Conservation (phyloP, 768 basidiomycete genomes). For the Jaapia argillacea region DNA sequence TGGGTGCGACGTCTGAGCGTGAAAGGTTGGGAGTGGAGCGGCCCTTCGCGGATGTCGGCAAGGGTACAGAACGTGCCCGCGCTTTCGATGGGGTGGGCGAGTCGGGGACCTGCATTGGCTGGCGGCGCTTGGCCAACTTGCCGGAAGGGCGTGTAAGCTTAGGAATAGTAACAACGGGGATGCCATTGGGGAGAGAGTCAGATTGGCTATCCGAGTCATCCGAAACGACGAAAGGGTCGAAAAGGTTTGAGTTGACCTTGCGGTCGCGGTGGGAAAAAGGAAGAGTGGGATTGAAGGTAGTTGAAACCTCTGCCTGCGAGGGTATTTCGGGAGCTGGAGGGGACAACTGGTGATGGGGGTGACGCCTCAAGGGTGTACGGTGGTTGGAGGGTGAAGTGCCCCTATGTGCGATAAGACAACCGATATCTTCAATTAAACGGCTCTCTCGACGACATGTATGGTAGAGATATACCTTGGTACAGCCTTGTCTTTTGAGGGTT, state of each 20-base stretch:
- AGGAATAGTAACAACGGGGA: constrained; percentile 27
- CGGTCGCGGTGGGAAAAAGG: constrained; percentile 16
- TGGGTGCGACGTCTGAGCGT: constrained; percentile 36
- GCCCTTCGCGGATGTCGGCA: constrained; percentile 25
- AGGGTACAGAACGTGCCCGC: constrained; percentile 24
- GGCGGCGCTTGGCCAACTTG: constrained; percentile 51
- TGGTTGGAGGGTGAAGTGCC: constrained; percentile 34
- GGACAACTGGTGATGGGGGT: constrained; percentile 54
- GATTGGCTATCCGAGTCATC: constrained; percentile 25
- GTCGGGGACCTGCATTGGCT: constrained; percentile 20
- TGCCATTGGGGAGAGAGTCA: constrained; percentile 17
- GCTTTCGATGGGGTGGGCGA: constrained; percentile 33
- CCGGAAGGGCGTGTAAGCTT: constrained; percentile 39
- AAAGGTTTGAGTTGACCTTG: constrained; percentile 25
- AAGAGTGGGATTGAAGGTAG: constrained; percentile 17
- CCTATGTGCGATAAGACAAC: constrained; percentile 17
- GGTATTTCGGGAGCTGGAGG: constrained; percentile 37
- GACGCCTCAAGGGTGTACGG: constrained; percentile 32
- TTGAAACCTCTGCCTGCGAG: constrained; percentile 60
- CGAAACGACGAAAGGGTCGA: constrained; percentile 39
- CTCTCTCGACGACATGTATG: no score
- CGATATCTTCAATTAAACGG: constrained; percentile 4
- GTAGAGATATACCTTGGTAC: constrained; percentile 26
- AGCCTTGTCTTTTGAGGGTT: constrained; percentile 32
- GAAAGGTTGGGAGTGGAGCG: constrained; percentile 21